Base-by-base conservation (phyloP, 2,329 filamentous ascomycete species). In the Aspergillus phoenicis region DNA sequence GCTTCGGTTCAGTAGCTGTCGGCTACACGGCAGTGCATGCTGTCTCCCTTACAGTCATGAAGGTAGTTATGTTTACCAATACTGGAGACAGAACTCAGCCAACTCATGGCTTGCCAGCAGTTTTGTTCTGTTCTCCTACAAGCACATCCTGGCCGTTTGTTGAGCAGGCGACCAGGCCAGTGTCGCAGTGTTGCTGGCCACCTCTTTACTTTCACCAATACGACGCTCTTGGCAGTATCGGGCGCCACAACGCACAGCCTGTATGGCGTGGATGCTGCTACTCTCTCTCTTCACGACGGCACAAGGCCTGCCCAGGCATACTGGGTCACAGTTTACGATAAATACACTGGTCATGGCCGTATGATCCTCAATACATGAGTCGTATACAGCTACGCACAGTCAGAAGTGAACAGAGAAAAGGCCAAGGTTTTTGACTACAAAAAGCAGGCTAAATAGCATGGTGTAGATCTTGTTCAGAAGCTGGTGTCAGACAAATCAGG, bases 361-460 rank as follows among this genome's bases (percentile, higher is more conserved):
- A 83, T 82, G 72, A 82, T 83, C 49, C 83, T 80, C 80, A 76
- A 76, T 53, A 75, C 84, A 26, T 84, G 83, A 58, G 81, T 83
- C 43, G 77, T 73, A 28, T 83, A 83, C 67, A 84, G 83, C 67
- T 69, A 70, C 3, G 51, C 80, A n/a, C 81, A 82, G 67, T 49
- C 36, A 22, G 43, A 43, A 55, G 38, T 56, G 36, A 24, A 15
- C 47, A 13, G n/a, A 28, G 26, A n/a, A 33, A 6, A 4, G 15
- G 26, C 13, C 15, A 24, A 24, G 20, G 26, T 15, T 30, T 33
- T 5, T 5, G 10, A 49, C 24, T 8, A 15, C 24, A 17, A n/a
- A 33, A 8, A 30, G 28, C 13, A 51, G 26, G 26, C n/a, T 28
- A 24, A 11, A 7, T 26, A 15, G n/a, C 22, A 17, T 5, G 4